Evolutionary conservation across 192 early-diverging fungal genomes (phyloP).

Genomic region (Coemansia biformis): DNA sequence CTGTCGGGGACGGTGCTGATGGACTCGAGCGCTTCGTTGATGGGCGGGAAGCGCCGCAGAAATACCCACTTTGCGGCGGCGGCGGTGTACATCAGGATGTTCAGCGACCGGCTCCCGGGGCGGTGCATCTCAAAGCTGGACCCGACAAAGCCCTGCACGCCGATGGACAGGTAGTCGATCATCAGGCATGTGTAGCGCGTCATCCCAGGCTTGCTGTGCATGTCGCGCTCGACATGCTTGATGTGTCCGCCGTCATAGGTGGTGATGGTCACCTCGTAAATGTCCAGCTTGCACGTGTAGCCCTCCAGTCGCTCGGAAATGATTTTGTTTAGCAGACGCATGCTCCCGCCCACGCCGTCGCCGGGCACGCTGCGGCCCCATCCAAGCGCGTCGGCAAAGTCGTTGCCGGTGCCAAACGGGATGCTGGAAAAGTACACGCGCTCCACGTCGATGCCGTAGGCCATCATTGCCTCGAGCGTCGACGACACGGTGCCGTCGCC

Average conservation of each 20-base stretch:
- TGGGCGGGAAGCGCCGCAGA: conserved; percentile 55
- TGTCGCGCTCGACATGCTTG: conserved; percentile 55
- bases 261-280: conserved; percentile 61
- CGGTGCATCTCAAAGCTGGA: conserved; percentile 65
- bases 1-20: conserved; percentile 52
- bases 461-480: conserved; percentile 60
- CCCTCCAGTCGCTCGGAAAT: conserved; percentile 58
- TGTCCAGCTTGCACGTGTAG: conserved; percentile 60
- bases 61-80: conserved; percentile 63
- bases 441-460: conserved; percentile 56
- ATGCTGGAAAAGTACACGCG: conserved; percentile 67
- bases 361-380: conserved; percentile 68
- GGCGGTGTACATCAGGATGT: conserved; percentile 60
- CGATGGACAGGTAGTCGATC: conserved; percentile 69
- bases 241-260: conserved; percentile 60
- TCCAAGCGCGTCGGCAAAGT: conserved; percentile 67
- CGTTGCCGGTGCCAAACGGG: conserved; percentile 74
- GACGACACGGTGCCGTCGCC: conserved; percentile 73
- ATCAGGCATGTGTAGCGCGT: conserved; percentile 55
- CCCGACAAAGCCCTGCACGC: conserved; percentile 69
- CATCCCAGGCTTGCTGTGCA: conserved; percentile 38
- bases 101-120: conserved; percentile 58
- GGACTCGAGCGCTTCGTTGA: conserved; percentile 57
- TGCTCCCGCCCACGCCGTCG: conserved; percentile 56
- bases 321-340: conserved; percentile 54